Conservation (phyloP, 148 eudicot genomes). For the Limonium bicolor region DNA sequence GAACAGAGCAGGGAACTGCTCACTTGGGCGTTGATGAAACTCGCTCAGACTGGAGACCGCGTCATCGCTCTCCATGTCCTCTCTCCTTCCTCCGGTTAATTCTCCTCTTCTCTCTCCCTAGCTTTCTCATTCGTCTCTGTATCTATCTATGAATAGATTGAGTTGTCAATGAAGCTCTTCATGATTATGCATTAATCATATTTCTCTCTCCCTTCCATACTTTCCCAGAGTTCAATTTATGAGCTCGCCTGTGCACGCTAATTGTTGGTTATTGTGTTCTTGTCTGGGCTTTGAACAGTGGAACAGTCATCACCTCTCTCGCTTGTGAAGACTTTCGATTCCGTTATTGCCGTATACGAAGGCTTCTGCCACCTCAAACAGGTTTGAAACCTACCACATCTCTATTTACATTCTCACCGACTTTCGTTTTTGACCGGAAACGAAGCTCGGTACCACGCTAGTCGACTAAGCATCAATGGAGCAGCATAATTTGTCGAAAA, state of each 20-base stretch:
- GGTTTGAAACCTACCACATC: constrained; percentile 13
- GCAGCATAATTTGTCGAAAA: no score
- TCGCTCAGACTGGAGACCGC: constrained; percentile 42
- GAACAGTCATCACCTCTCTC: constrained; percentile 43
- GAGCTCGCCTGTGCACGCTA: not conserved
- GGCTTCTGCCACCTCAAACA: constrained; percentile 73
- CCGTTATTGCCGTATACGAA: constrained; percentile 66
- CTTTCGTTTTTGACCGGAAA: no score
- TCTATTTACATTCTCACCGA: not conserved
- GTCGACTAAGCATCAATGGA: no score
- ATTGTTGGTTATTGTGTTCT: not conserved
- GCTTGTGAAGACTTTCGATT: constrained; percentile 58
- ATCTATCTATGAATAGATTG: not conserved
- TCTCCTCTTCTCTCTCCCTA: constrained; percentile 1
- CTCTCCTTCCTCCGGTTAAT: constrained; percentile 18
- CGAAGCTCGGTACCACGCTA: no score
- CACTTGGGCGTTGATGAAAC: constrained; percentile 37
- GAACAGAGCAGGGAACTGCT: constrained; percentile 30
- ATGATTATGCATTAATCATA: not conserved
- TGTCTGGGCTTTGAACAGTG: constrained; percentile 6
- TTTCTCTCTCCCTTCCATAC: no score
- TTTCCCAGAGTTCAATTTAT: not conserved
- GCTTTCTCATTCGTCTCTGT: not conserved
- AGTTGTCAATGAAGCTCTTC: not conserved
- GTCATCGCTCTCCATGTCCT: constrained; percentile 38